Conservation (phyloP, 352 stramenopile species). For the Globisporangium nodosum region DNA sequence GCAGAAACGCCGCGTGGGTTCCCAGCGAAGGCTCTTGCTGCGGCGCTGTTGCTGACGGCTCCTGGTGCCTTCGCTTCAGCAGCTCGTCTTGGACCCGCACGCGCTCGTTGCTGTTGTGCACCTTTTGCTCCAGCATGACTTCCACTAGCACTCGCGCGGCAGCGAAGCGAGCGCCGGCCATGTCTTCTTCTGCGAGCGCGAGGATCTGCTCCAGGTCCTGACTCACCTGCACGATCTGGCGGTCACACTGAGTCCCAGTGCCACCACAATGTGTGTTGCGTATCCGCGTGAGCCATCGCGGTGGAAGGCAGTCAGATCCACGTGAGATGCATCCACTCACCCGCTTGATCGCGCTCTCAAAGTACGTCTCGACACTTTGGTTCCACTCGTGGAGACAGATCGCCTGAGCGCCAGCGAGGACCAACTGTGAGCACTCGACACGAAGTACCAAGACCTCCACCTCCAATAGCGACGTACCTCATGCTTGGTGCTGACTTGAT, state of each 20-base stretch:
- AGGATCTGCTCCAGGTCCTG: slow-evolving; percentile 44
- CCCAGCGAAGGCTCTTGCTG: slow-evolving; percentile 7
- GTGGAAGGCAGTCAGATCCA: too few species aligned
- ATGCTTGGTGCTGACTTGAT: slow-evolving; percentile 9
- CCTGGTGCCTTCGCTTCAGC: slow-evolving; percentile 7
- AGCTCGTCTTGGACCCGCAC: slow-evolving; percentile 28
- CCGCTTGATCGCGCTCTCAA: slow-evolving; percentile 24
- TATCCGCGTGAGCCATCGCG: background rate
- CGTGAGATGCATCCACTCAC: background rate
- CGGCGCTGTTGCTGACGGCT: background rate
- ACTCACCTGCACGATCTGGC: slow-evolving; percentile 31
- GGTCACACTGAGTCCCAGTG: slow-evolving; percentile 33
- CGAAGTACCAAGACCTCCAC: background rate
- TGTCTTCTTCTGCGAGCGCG: slow-evolving; percentile 32
- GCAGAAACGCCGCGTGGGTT: slow-evolving; percentile 32
- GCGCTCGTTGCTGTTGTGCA: slow-evolving; percentile 35
- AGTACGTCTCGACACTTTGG: slow-evolving; percentile 25
- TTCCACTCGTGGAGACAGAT: slow-evolving; percentile 16
- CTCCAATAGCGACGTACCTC: slow-evolving; percentile 14
- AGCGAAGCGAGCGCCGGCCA: slow-evolving; percentile 36
- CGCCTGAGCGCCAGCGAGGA: slow-evolving; percentile 5
- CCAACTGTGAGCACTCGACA: background rate
- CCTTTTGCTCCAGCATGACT: slow-evolving; percentile 54
- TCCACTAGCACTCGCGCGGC: slow-evolving; percentile 54
- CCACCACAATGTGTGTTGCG: background rate